Evolutionary conservation across 2,329 filamentous ascomycete genomes (phyloP).

Genomic region (Clarireedia hainanense): DNA sequence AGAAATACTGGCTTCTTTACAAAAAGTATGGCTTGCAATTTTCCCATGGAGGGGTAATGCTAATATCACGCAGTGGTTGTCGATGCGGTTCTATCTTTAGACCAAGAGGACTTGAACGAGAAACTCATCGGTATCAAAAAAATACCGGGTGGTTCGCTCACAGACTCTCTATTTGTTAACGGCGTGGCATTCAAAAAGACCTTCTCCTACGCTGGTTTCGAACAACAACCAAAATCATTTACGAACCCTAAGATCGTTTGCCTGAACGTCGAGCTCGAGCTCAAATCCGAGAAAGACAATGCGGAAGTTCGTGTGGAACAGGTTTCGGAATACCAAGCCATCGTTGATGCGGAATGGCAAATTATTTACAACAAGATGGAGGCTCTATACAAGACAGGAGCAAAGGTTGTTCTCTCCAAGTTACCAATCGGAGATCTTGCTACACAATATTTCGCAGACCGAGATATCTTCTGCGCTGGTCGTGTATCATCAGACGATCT

Average conservation of each 20-base stretch:
- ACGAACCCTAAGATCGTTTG: constrained; percentile 92
- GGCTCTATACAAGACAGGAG: constrained; percentile 84
- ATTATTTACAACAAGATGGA: constrained; percentile 99
- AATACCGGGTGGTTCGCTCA: constrained; percentile 89
- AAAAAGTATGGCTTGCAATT: constrained; percentile 60
- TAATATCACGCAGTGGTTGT: constrained; percentile 69
- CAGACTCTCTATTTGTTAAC: constrained; percentile 94
- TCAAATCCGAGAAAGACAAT: constrained; percentile 99
- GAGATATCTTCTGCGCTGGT: constrained; percentile 96
- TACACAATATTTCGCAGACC: constrained; percentile 96
- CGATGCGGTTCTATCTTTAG: constrained; percentile 87
- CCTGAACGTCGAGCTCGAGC: constrained; percentile 93
- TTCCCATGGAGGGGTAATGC: constrained; percentile 15
- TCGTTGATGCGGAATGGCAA: constrained; percentile 98
- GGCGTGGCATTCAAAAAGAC: constrained; percentile 99
- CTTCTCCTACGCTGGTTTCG: constrained; percentile 97
- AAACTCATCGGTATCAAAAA: constrained; percentile 98
- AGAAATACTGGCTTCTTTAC: constrained; percentile 96
- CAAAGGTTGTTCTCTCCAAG: constrained; percentile 96
- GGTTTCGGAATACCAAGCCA: constrained; percentile 97
- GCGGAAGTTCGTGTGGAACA: constrained; percentile 97
- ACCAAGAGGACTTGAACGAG: constrained; percentile 95
- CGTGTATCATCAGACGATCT: constrained; percentile 87
- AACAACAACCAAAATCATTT: constrained; percentile 97
- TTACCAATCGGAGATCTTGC: constrained; percentile 95